Base-by-base conservation (phyloP, 2,329 filamentous ascomycete genomes). In the Sarocladiaceae sp. region DNA sequence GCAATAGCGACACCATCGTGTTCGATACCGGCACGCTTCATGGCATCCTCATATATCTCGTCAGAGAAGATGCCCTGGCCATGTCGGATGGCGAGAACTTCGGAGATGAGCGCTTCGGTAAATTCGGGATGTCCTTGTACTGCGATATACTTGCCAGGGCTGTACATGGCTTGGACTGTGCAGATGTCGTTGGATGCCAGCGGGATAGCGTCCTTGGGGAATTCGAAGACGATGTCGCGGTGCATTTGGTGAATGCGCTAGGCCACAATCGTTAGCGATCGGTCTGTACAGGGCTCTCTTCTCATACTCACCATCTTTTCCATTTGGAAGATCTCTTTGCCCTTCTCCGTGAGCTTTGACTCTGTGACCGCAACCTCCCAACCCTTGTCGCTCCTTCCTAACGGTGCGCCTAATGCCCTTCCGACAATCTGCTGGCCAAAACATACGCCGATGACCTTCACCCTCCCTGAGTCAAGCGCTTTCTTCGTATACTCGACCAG, bases 1-100 rank as follows among this genome's bases (percentile, higher is more conserved):
- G 83, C 86, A 51, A 96, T 83, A 3, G 75, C 70, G n/a, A 94
- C 74, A 1, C 93, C 92, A 65, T 97, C 91, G 57, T 97, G 90
- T 52, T 80, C 74, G 29, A 83, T 75, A 8, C 72, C 72, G 2
- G 86, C 86, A 55, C 89, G 79, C 7, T 69, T 71, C 64, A 92
- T 79, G 23, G 81, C 88, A 59, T 89, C 86, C 52, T 82, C 69
- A 59, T 82, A 93, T 55, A 86, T 68, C 17, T 82, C 82, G 53
- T 92, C 83, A 52, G 77, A 70, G 57, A 96, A 87, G 20, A 94
- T 75, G 1, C 88, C 89, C n/a, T 60, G 56, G 0, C 57, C 49
- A 37, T 62, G 59, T 23, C 66, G 58, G n/a, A 53, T 44, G 25
- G 62, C 52, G 22, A 71, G 59, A 28, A 71, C 59, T 50, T 68